phyloP scores from a whole-genome alignment of 192 early-diverging fungal genomes.

The Blastocladiella britannica region DNA sequence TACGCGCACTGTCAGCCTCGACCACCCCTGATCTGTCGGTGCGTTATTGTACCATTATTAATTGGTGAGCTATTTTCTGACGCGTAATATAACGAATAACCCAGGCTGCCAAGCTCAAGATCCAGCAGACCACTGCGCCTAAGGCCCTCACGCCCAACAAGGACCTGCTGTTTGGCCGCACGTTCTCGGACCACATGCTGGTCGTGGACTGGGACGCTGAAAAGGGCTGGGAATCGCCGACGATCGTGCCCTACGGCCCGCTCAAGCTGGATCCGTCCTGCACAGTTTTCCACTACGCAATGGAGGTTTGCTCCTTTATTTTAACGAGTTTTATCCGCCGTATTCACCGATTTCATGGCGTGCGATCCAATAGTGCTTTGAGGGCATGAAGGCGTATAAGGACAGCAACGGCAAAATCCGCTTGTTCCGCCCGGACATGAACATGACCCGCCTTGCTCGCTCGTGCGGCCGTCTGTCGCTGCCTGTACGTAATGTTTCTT shows the following conservation, averaged over 20 bases:
- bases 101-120: not conserved
- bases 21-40: too few species aligned
- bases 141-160: conserved; percentile 9
- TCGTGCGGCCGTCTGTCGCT: conserved; percentile 63
- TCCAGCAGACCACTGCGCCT: not conserved
- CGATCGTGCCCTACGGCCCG: conserved; percentile 68
- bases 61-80: too few species aligned
- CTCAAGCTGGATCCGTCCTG: conserved; percentile 61
- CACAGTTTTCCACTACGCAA: conserved; percentile 81
- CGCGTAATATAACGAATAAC: too few species aligned
- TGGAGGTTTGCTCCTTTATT: conserved; percentile 24
- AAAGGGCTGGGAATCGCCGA: conserved; percentile 60
- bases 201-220: conserved; percentile 52
- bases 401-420: conserved; percentile 67
- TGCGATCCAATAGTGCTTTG: conserved; percentile 41
- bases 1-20: too few species aligned
- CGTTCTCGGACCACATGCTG: conserved; percentile 94
- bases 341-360: not conserved
- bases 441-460: conserved; percentile 71
- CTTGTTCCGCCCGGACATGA: conserved; percentile 92
- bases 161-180: conserved; percentile 64
- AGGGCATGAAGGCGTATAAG: conserved; percentile 83
- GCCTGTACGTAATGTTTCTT: conserved; percentile 32
- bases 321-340: too few species aligned
- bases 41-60: too few species aligned